phyloP scores from a whole-genome alignment of 257 asterid genomes.

The Nicotiana noctiflora region DNA sequence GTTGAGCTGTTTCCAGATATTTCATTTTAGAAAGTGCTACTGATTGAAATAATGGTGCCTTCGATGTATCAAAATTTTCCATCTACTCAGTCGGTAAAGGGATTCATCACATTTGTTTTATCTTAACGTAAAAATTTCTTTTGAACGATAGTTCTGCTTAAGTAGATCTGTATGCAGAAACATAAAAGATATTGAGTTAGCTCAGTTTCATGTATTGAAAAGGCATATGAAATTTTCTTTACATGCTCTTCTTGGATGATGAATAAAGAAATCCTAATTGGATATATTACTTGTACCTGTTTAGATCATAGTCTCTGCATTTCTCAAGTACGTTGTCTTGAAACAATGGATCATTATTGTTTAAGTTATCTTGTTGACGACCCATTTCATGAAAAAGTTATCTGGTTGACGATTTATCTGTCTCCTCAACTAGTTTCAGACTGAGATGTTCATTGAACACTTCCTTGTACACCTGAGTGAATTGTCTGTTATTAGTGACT shows the following conservation, averaged over 20 bases:
- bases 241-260: not conserved
- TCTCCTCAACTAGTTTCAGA: not conserved
- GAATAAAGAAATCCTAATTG: not conserved
- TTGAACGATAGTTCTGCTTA: not conserved
- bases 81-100: not conserved
- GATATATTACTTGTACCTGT: not conserved
- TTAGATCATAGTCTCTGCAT: not conserved
- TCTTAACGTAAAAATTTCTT: not conserved
- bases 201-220: not conserved
- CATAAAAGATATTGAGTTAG: not conserved
- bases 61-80: not conserved
- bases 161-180: not conserved
- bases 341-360: not conserved
- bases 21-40: not conserved
- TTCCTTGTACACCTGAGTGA: not conserved
- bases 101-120: not conserved
- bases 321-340: not conserved
- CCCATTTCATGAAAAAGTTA: not conserved
- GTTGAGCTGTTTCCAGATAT: not conserved
- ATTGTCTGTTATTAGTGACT: not conserved
- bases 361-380: not conserved
- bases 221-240: not conserved
- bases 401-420: not conserved
- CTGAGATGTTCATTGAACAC: not conserved
- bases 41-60: not conserved